Base-by-base conservation (phyloP, 768 basidiomycete species). In the Gymnopilus junonius region DNA sequence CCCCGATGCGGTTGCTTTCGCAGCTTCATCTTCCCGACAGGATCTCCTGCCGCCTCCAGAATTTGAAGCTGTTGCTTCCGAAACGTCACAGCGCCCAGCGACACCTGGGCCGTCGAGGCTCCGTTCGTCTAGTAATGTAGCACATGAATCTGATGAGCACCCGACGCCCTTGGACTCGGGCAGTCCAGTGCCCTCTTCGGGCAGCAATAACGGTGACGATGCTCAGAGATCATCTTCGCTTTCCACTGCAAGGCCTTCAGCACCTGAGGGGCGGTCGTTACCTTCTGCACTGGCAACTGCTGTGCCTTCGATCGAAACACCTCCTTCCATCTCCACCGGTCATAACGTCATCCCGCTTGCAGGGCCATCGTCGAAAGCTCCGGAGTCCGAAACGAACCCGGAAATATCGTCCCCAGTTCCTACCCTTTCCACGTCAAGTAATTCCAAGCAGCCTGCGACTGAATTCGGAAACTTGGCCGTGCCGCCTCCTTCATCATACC, bases 1-100 rank as follows among this genome's bases (percentile, higher is more conserved):
- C 0, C 75, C 83, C 11, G 92, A 89, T 69, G 92, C 91, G 3
- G 79, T 90, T 29, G 87, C 88, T 32, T 91, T 80, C 69, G 85
- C 84, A 8, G 80, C 83, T 32, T 83, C 84, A 14, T 67, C 80
- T 23, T 85, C 83, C 40, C 76, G 80, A 51, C 75, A 76, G 31
- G 75, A 78, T 37, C 69, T 84, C 68, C 25, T 55, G 29, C 85
- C 84, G 1, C 87, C 85, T 0, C 88, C 87, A 15, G 85, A 80
- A 51, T 89, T 88, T 69, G 83, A 86, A 45, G 68, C 73, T 20
- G 69, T 58, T 4, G 53, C 64, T 8, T 43, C 59, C 17, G 53
- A 65, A 20, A 20, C 37, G 3, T 55, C 60, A 4, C 67, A 66
- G 37, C 63, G 68, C 35, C 65, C 71, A 39, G 27, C 50, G 2